Evolutionary conservation across 2,329 filamentous ascomycete genomes (phyloP).

Genomic region (Colletotrichum spinosum): DNA sequence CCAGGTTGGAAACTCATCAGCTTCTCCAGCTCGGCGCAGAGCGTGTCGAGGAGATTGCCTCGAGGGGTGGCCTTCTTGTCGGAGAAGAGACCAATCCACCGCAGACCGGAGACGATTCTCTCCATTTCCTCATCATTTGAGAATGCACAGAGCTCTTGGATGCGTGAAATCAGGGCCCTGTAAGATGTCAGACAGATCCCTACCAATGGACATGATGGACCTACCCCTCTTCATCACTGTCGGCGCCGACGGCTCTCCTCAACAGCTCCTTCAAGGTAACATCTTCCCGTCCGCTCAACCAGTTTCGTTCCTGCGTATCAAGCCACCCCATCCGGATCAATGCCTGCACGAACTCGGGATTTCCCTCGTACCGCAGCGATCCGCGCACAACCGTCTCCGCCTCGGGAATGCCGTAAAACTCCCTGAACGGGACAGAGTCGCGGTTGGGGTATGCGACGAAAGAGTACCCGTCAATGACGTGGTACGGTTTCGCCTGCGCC

Average conservation of each 20-base stretch:
- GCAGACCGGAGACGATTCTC: conserved; percentile 71
- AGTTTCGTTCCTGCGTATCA: conserved; percentile 14
- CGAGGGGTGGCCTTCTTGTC: conserved; percentile 68
- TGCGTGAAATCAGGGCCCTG: conserved; percentile 63
- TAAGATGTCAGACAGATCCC: background rate
- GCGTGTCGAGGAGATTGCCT: conserved; percentile 76
- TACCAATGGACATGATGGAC: rapidly evolving
- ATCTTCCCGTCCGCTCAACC: conserved; percentile 79
- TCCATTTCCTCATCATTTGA: conserved; percentile 69
- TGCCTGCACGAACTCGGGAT: conserved; percentile 75
- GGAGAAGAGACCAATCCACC: conserved; percentile 69
- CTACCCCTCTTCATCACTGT: conserved; percentile 77
- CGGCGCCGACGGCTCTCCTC: conserved; percentile 75
- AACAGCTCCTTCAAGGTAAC: conserved; percentile 77
- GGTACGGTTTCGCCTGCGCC: conserved; percentile 75
- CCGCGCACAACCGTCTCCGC: conserved; percentile 75
- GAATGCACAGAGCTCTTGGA: conserved; percentile 72
- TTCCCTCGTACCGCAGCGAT: conserved; percentile 75
- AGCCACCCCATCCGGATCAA: conserved; percentile 78
- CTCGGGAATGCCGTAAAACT: conserved; percentile 77
- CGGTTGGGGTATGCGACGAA: conserved; percentile 80
- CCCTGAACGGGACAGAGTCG: conserved; percentile 73
- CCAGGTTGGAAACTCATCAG: conserved; percentile 77
- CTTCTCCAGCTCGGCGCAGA: conserved; percentile 77
- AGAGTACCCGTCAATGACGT: conserved; percentile 65